These are phyloP conservation scores for Fusarium drepaniforme DNA, from an alignment of 2,329 filamentous ascomycete species.

Conservation along the genomic window DNA sequence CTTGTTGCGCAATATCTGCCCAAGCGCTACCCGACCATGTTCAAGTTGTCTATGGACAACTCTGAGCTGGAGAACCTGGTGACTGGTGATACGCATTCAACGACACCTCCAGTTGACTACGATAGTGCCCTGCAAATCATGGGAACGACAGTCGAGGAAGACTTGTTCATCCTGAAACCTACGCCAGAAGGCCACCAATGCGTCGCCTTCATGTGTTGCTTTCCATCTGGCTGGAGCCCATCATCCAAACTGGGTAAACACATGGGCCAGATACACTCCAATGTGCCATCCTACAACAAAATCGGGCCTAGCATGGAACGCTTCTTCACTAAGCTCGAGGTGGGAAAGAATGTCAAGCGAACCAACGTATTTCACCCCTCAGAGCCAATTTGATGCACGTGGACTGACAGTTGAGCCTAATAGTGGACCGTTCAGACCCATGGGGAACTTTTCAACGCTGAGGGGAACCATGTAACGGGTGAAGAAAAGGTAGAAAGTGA, in stretches of 20 bases:
- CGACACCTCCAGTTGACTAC: background rate
- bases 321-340: constrained; percentile 61
- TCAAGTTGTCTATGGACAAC: background rate
- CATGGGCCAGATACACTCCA: constrained; percentile 53
- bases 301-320: constrained; percentile 67
- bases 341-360: constrained; percentile 62
- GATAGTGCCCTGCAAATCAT: background rate
- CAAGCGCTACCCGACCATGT: background rate
- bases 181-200: constrained; percentile 55
- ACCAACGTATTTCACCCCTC: constrained; percentile 54
- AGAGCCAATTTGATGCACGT: background rate
- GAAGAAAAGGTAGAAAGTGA: constrained; percentile 12
- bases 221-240: constrained; percentile 65
- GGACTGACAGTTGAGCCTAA: background rate
- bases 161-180: constrained; percentile 62
- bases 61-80: background rate
- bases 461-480: constrained; percentile 22
- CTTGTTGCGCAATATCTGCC: background rate
- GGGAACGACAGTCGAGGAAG: constrained; percentile 56
- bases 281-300: constrained; percentile 65
- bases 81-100: background rate
- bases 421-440: constrained; percentile 29
- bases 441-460: constrained; percentile 20
- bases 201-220: constrained; percentile 64
- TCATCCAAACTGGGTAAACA: constrained; percentile 60